Evolutionary conservation across 371 early-diverging fungal genomes (phyloP).

Genomic region (Mortierella sp.): DNA sequence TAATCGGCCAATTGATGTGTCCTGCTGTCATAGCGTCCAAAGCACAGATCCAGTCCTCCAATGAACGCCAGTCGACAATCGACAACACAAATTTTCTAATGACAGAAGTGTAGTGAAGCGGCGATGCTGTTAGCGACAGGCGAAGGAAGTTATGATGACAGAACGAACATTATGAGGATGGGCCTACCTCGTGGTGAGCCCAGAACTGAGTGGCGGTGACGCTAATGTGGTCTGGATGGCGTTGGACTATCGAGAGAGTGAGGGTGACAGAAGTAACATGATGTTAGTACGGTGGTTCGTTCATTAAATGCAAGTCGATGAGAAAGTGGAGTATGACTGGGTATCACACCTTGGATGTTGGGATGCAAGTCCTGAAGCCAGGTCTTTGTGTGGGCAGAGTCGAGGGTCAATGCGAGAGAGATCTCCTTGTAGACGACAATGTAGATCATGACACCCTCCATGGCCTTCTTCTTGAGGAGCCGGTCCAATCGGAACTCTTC

Average conservation of each 20-base stretch:
- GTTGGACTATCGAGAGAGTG: slow-evolving; percentile 66
- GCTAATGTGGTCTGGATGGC: slow-evolving; percentile 87
- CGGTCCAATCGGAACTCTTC: slow-evolving; percentile 87
- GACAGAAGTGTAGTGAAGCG: neutral
- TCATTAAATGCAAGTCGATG: no score
- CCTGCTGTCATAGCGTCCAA: slow-evolving; percentile 91
- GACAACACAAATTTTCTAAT: slow-evolving; percentile 86
- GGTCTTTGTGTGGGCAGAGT: slow-evolving; percentile 87
- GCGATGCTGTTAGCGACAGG: neutral
- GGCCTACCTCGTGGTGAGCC: slow-evolving; percentile 72
- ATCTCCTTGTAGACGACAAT: slow-evolving; percentile 94
- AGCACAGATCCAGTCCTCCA: slow-evolving; percentile 94
- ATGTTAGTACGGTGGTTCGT: neutral
- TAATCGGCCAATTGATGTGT: slow-evolving; percentile 86
- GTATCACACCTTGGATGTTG: slow-evolving; percentile 71
- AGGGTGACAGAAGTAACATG: neutral
- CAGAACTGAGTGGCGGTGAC: slow-evolving; percentile 83
- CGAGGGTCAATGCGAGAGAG: slow-evolving; percentile 81
- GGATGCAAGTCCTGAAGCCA: slow-evolving; percentile 83
- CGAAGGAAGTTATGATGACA: neutral
- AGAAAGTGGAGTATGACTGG: neutral
- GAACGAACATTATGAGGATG: neutral
- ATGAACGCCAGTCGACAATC: slow-evolving; percentile 89
- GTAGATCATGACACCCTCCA: slow-evolving; percentile 91
- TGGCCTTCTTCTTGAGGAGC: slow-evolving; percentile 85